Evolutionary conservation across 306 rosid species (phyloP).

Genomic region (Lathyrus sativus): DNA sequence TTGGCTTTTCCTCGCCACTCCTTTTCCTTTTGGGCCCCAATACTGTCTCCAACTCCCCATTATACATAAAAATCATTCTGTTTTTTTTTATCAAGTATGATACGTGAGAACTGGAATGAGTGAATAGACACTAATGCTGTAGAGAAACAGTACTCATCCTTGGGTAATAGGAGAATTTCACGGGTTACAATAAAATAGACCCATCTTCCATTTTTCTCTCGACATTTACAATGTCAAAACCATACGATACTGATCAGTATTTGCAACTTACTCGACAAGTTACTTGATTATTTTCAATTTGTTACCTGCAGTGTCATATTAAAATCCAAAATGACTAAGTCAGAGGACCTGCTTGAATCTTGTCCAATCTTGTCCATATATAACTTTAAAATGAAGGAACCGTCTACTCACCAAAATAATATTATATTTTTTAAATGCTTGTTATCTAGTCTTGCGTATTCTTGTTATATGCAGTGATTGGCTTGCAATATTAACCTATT

Average conservation of each 20-base stretch:
- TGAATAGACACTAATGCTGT: neutral
- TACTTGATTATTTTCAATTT: neutral
- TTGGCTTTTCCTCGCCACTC: neutral
- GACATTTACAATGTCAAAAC: constrained; percentile 1
- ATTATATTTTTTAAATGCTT: constrained; percentile 12
- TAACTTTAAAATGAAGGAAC: constrained; percentile 10
- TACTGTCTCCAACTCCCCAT: neutral
- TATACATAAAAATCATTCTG: neutral
- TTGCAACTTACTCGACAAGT: neutral
- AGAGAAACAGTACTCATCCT: neutral
- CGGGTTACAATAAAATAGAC: neutral
- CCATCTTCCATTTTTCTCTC: neutral
- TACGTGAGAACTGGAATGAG: neutral
- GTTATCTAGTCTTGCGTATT: constrained; percentile 1
- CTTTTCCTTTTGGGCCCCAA: neutral
- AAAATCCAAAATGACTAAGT: neutral
- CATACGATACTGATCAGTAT: neutral
- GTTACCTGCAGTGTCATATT: neutral
- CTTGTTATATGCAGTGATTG: neutral
- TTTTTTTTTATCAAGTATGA: neutral
- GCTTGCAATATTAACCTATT: constrained; percentile 21
- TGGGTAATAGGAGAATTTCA: neutral
- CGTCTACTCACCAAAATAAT: neutral
- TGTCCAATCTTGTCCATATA: neutral
- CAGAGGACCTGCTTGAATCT: neutral